Conservation (phyloP, 495 filamentous ascomycete species). For the Hapsidospora chrysogenum region DNA sequence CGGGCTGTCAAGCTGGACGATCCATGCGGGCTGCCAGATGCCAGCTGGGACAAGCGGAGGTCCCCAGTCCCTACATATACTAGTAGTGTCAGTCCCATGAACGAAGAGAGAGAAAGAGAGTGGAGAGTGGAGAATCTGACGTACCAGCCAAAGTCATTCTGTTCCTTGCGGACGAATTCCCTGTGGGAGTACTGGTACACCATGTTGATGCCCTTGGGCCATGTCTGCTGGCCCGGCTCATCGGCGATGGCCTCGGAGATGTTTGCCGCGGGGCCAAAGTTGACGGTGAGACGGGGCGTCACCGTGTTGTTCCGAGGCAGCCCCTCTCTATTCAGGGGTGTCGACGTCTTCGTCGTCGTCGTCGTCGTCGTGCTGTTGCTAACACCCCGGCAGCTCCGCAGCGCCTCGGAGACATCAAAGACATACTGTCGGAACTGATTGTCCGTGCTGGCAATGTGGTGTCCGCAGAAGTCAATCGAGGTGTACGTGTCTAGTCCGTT, state of each 20-base stretch:
- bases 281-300: background rate
- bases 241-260: slow-evolving; percentile 23
- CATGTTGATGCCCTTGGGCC: slow-evolving; percentile 30
- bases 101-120: background rate
- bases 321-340: too few species aligned
- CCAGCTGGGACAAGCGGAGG: slow-evolving; percentile 50
- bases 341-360: too few species aligned
- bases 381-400: slow-evolving; percentile 33
- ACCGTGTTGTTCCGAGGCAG: too few species aligned
- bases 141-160: slow-evolving; percentile 47
- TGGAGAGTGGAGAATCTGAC: background rate
- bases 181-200: slow-evolving; percentile 37
- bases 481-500: slow-evolving; percentile 53
- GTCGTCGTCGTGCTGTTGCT: slow-evolving; percentile 18
- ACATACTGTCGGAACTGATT: slow-evolving; percentile 60
- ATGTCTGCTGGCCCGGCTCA: slow-evolving; percentile 34
- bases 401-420: slow-evolving; percentile 42
- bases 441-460: slow-evolving; percentile 43
- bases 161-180: slow-evolving; percentile 51
- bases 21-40: slow-evolving; percentile 45
- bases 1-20: slow-evolving; percentile 32
- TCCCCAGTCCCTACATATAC: slow-evolving; percentile 41
- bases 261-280: background rate
- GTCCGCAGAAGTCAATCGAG: slow-evolving; percentile 41
- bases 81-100: background rate